Base-by-base conservation (phyloP, 2,329 filamentous ascomycete genomes). In the Fusarium fracticaudum region DNA sequence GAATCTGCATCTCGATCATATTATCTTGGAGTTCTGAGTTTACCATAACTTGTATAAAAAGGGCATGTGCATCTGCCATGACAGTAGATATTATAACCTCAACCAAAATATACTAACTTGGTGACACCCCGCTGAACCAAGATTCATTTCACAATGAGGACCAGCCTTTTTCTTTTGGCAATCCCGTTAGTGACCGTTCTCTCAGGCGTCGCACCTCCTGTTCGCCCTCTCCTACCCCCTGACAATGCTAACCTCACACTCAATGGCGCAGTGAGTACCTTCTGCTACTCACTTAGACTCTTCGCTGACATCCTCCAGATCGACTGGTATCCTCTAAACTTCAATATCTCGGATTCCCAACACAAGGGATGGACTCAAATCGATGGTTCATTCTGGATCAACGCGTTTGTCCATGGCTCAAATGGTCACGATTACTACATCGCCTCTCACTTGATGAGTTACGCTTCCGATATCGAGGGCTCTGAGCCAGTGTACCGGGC, bases 211-310 rank as follows among this genome's bases (percentile, higher is more conserved):
- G 7, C 29, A 20, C 31, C 29, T 58, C 29, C 29, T 4, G 17
- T 17, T 9, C 54, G 29, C 29, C 40, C 54, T 12, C n/a, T 24
- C 8, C 6, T 58, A 15, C 17, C 40, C 2, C 54, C 40, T 1
- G 18, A 58, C 3, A 35, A 45, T 35, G 13, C 17, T 2, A 58
- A 26, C 13, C 6, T 58, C 3, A 35, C 29, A 2, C 29, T 45
- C 2, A 7, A 45, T 13, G n/a, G 54, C 5, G 54, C n/a, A 22
- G 54, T 45, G 6, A 24, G 54, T 35, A 6, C 3, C 35, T 2
- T 22, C 3, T 4, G 9, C 1, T 12, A 3, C 5, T 18, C 17
- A 1, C 13, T 22, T 7, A 2, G 6, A 17, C 14, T 0, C 7
- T 18, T 13, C 14, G 5, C 13, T 58, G 22, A 58, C 7, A 20